Evolutionary conservation across 164 flowering plant species (phyloP).

Genomic region (Kingdonia uniflora): DNA sequence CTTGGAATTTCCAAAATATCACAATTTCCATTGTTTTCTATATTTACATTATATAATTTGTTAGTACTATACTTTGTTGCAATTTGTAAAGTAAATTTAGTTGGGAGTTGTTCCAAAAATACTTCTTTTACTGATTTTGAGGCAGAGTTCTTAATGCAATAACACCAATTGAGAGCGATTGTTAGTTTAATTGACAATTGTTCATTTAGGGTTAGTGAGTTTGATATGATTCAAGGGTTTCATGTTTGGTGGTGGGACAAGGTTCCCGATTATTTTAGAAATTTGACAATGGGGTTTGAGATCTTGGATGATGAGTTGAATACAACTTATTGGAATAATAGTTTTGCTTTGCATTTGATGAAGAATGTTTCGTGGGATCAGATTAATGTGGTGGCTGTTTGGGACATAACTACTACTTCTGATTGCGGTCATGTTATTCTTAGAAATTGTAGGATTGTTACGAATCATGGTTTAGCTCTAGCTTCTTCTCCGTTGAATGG

Average conservation of each 20-base stretch:
- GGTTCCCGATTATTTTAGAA: constrained; percentile 34
- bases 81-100: constrained; percentile 4
- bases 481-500: constrained; percentile 16
- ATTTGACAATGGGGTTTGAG: no score
- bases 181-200: constrained; percentile 63
- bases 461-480: no score
- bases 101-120: constrained; percentile 20
- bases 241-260: constrained; percentile 93
- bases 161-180: no score
- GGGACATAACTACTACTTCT: constrained; percentile 73
- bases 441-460: no score
- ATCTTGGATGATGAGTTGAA: constrained; percentile 60
- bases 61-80: no score
- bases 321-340: constrained; percentile 43
- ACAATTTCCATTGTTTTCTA: no score
- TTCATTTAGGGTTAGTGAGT: constrained; percentile 61
- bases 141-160: no score
- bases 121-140: constrained; percentile 31
- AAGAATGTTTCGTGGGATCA: constrained; percentile 68
- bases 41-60: no score
- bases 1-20: no score
- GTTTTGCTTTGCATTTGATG: no score
- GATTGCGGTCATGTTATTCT: no score
- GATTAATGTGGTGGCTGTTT: constrained; percentile 58
- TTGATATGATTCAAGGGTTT: constrained; percentile 76